phyloP scores from a whole-genome alignment of 1,284 basidiomycete species.

The Ustilago vetiveriae region DNA sequence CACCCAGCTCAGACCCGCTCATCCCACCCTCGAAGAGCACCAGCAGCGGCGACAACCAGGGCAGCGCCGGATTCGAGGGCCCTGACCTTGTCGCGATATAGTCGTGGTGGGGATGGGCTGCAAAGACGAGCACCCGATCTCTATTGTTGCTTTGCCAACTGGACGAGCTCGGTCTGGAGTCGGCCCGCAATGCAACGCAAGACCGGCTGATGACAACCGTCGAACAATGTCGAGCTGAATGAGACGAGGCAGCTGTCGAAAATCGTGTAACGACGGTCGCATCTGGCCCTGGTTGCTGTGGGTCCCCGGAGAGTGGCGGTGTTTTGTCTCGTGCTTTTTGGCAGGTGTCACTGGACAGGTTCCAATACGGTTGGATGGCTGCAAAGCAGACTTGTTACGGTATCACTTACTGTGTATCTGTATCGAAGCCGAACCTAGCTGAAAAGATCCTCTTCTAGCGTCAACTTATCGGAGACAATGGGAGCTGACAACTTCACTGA shows the following conservation, averaged over 20 bases:
- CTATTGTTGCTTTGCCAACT: not conserved
- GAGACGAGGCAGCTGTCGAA: not conserved
- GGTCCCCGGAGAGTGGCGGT: not conserved
- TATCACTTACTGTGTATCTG: too few species aligned
- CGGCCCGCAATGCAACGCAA: not conserved
- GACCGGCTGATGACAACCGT: not conserved
- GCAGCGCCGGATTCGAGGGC: not conserved
- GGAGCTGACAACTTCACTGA: too few species aligned
- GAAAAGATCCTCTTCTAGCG: too few species aligned
- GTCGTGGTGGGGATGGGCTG: not conserved
- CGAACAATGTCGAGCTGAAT: not conserved
- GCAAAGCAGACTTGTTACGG: too few species aligned
- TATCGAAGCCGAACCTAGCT: too few species aligned
- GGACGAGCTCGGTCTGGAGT: not conserved
- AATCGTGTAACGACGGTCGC: not conserved
- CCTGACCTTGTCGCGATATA: not conserved
- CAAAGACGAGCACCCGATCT: not conserved
- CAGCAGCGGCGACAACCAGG: not conserved
- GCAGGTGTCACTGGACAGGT: too few species aligned
- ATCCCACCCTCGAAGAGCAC: conserved; percentile 6
- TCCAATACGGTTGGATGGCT: too few species aligned
- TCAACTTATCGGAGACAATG: too few species aligned
- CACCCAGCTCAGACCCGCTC: not conserved
- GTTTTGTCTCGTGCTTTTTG: not conserved
- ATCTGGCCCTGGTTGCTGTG: not conserved